These are phyloP conservation scores for Powellomyces hirtus DNA, from an alignment of 192 early-diverging fungal species.

Conservation along the genomic window DNA sequence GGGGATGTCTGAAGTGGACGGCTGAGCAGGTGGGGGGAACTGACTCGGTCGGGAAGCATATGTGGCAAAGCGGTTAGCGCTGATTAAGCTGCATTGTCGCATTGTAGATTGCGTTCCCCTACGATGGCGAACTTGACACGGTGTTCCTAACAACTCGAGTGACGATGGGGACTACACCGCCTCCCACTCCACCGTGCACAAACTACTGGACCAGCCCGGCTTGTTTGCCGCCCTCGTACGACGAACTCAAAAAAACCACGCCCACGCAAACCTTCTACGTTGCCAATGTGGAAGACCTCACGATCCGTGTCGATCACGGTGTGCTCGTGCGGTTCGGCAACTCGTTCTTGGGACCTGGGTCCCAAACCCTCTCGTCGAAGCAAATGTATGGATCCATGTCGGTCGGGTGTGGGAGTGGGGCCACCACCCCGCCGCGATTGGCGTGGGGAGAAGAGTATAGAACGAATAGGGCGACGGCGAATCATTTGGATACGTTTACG, in stretches of 20 bases:
- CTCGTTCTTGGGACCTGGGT: neutral
- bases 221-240: conserved; percentile 7
- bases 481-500: conserved; percentile 25
- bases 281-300: conserved; percentile 35
- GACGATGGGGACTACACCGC: conserved; percentile 13
- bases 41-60: too few relatives aligned
- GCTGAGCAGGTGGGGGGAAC: too few relatives aligned
- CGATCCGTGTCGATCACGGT: conserved; percentile 28
- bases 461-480: neutral
- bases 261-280: conserved; percentile 27
- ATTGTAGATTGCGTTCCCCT: conserved; percentile 30
- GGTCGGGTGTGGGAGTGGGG: neutral
- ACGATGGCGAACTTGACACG: conserved; percentile 26
- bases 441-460: conserved; percentile 2
- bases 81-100: too few relatives aligned
- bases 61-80: too few relatives aligned
- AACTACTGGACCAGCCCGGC: conserved; percentile 6
- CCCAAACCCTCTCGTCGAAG: neutral
- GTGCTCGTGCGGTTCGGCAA: conserved; percentile 15
- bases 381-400: conserved; percentile 11
- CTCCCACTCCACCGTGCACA: conserved; percentile 13
- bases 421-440: neutral
- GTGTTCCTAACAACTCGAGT: conserved; percentile 41
- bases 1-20: conserved; percentile 27
- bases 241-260: neutral